Conservation (phyloP, 169 alveolate genomes). For the Theileria luwenshuni region DNA sequence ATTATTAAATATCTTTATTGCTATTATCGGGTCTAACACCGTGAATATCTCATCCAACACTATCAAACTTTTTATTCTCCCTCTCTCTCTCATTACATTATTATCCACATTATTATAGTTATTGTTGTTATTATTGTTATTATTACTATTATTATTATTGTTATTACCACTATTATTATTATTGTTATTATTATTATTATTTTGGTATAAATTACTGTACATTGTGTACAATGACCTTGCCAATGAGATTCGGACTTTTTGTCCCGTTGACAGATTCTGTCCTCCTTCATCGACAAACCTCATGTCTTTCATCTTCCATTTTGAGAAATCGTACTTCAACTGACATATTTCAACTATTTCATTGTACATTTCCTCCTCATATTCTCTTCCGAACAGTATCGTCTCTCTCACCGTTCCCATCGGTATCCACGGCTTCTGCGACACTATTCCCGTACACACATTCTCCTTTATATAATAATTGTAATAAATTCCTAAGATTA, state of each 20-base stretch:
- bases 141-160: not conserved
- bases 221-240: slow-evolving; percentile 62
- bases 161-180: no score
- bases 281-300: slow-evolving; percentile 77
- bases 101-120: slow-evolving; percentile 1
- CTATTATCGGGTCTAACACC: slow-evolving; percentile 59
- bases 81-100: not conserved
- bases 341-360: slow-evolving; percentile 65
- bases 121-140: not conserved
- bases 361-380: slow-evolving; percentile 57
- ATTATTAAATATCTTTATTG: slow-evolving; percentile 17
- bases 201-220: not conserved
- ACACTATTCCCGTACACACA: slow-evolving; percentile 70
- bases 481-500: slow-evolving; percentile 10
- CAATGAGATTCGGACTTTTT: slow-evolving; percentile 50
- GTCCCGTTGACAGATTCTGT: slow-evolving; percentile 66
- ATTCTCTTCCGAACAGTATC: slow-evolving; percentile 75
- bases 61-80: not conserved
- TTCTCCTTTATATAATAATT: slow-evolving; percentile 43
- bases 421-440: slow-evolving; percentile 82
- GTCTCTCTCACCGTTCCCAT: slow-evolving; percentile 79
- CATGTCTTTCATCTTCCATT: slow-evolving; percentile 77
- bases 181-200: not conserved
- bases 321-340: slow-evolving; percentile 67
- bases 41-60: slow-evolving; percentile 52